Evolutionary conservation across 176 grass and related monocot species (phyloP).

Genomic region (Lolium perenne): DNA sequence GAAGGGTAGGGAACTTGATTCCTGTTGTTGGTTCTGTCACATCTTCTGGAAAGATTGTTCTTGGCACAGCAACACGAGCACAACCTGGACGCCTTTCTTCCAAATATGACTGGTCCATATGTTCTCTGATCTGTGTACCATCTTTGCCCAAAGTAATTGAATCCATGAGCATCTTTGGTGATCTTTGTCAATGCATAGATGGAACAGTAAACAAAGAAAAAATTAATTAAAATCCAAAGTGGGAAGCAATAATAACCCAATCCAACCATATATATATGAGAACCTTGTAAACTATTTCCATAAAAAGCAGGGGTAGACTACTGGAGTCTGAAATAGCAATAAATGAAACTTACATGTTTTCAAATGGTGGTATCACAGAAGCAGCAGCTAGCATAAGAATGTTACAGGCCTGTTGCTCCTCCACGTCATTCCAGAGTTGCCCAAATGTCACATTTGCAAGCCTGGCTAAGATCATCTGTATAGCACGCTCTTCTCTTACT

Average conservation of each 20-base stretch:
- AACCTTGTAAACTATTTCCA: neutral
- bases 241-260: neutral
- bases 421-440: conserved; percentile 58
- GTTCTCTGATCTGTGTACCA: conserved; percentile 32
- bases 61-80: conserved; percentile 63
- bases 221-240: conserved; percentile 26
- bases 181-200: conserved; percentile 50
- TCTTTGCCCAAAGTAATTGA: conserved; percentile 62
- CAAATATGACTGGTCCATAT: conserved; percentile 42
- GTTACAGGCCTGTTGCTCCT: conserved; percentile 51
- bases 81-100: conserved; percentile 55
- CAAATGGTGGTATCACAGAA: conserved; percentile 75
- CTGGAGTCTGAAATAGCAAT: neutral
- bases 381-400: conserved; percentile 76
- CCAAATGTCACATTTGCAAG: conserved; percentile 70
- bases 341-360: conserved; percentile 65
- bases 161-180: conserved; percentile 69
- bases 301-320: neutral
- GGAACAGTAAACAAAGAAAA: conserved; percentile 32
- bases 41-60: conserved; percentile 61
- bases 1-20: conserved; percentile 85
- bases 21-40: conserved; percentile 78
- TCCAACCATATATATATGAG: neutral
- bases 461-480: conserved; percentile 63
- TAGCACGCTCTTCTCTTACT: conserved; percentile 55